Evolutionary conservation across 495 filamentous ascomycete genomes (phyloP), one percentile per base, ranked within the genome.

Genomic region (Stereocaulon alpinum): DNA sequence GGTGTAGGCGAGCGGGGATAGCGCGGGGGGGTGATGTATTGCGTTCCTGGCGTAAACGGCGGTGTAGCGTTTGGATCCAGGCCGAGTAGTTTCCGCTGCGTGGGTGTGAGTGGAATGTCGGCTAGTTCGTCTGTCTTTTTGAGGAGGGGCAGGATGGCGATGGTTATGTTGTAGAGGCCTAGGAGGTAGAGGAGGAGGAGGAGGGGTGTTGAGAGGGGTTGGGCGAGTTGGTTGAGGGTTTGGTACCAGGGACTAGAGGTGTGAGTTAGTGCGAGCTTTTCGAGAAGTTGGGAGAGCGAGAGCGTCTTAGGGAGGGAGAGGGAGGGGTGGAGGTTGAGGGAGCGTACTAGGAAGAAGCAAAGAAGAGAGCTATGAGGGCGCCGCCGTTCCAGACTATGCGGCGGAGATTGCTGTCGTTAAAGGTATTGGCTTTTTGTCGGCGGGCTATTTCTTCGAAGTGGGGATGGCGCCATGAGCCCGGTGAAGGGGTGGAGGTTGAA

Each of bases 31-130:
- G 92, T 96, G 65, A 86, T 80, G 70, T 86, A 92, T 14, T 80
- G 78, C 40, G 74, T 77, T 4, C 74, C 77, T 0, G 88, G 84
- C 0, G 88, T 90, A 4, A 78, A 73, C 3, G 86, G 79, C n/a
- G 77, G 74, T 4, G 74, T 72, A 3, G 78, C 74, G 44, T 76
- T 84, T 6, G 89, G 87, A 54, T 86, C 80, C 11, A 98, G 82
- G 12, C 91, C 91, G 20, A 98, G 79, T 18, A 95, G 81, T 55
- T 81, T 77, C 43, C 93, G 87, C 71, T 98, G 93, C 14, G 85
- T 84, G 24, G 93, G 89, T 6, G 91, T 96, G 55, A 98, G 79
- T 61, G 93, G 83, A 51, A 98, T 94, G 69, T 98, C 92, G 63
- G 83, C 76, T 60, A 96, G 78, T 61, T 92, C 81, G 70, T 95